phyloP scores from a whole-genome alignment of 352 stramenopile species.

The Pythium coloratum region DNA sequence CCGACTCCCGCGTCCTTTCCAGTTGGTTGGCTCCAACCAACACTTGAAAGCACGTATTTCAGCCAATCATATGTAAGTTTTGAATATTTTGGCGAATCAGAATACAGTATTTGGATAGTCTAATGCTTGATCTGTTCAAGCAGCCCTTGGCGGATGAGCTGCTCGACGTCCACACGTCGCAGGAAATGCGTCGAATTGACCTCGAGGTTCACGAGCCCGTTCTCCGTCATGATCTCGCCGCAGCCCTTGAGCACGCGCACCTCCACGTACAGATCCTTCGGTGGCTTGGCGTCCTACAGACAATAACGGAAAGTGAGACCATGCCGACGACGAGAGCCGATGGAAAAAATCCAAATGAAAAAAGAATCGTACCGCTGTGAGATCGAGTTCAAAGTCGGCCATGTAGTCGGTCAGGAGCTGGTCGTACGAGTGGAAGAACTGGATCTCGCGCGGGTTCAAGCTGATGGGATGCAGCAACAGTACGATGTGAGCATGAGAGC shows the following conservation, averaged over 20 bases:
- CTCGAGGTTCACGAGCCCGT: slow-evolving; percentile 83
- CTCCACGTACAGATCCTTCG: slow-evolving; percentile 91
- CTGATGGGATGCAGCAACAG: slow-evolving; percentile 30
- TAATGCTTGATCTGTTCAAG: slow-evolving; percentile 83
- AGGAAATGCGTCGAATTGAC: slow-evolving; percentile 89
- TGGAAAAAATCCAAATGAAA: no score
- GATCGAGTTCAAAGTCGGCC: slow-evolving; percentile 83
- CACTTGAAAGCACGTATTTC: slow-evolving; percentile 2
- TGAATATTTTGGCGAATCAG: slow-evolving; percentile 24
- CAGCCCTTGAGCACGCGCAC: slow-evolving; percentile 88
- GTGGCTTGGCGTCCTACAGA: slow-evolving; percentile 75
- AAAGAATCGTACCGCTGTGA: slow-evolving; percentile 54
- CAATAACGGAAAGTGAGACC: not conserved
- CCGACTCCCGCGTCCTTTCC: not conserved
- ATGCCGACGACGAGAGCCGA: not conserved
- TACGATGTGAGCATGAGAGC: not conserved
- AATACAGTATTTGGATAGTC: slow-evolving; percentile 6
- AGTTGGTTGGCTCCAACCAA: slow-evolving; percentile 26
- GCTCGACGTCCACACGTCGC: slow-evolving; percentile 55
- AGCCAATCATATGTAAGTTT: slow-evolving; percentile 16
- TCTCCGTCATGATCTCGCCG: slow-evolving; percentile 91
- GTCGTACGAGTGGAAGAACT: slow-evolving; percentile 92
- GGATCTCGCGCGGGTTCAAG: slow-evolving; percentile 78
- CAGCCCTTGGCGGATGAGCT: slow-evolving; percentile 31
- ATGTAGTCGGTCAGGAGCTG: slow-evolving; percentile 91